Base-by-base conservation (phyloP, 805 yeast species). In the Zygoascus biomembranicola region DNA sequence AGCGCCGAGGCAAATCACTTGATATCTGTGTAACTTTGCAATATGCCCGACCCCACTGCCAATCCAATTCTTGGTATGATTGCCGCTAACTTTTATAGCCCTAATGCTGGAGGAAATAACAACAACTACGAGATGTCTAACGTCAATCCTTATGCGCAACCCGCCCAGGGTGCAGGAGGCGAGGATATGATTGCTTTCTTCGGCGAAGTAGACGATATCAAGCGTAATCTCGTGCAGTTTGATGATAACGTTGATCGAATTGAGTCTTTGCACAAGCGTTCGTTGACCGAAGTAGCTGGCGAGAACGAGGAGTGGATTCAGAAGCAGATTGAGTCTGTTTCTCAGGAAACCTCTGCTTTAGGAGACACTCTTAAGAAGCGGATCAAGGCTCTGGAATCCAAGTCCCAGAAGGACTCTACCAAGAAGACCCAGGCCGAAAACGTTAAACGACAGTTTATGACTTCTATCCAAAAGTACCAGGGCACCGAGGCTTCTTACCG, bases 401-500 rank as follows among this genome's bases (percentile, higher is more conserved):
- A 64, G 55, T 59, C 66, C 43, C 63, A 61, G 60, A 59, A 63
- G 35, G 96, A 90, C 73, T 73, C 80, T 47, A 87, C 94, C 63
- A 89, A 88, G 70, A 81, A 82, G 65, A 87, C 87, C 57, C 98
- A 94, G 74, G 95, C 95, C 45, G 96, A 90, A 68, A 85, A 85
- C 65, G 78, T 85, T 53, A 86, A 95, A 75, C 83, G 82, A 65
- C 82, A 85, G 66, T 94, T 94, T 68, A 80, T 90, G 77, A 81
- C 82, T 59, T 78, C 85, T 55, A 92, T 94, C 66, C 94, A 89
- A 70, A 89, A 82, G 66, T 89, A 87, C 73, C 82, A 95, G 70
- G 78, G 82, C 63, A 80, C 87, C 59, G 98, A 94, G 71, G 89
- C 88, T 57, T 81, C 85, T 63, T 90, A 87, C 75, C 80, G 90